Percentiles rank a stretch among this genome's conserved stretches.
Evolutionary conservation across 768 basidiomycete species (phyloP).

Genomic region (Pluteus cervinus): DNA sequence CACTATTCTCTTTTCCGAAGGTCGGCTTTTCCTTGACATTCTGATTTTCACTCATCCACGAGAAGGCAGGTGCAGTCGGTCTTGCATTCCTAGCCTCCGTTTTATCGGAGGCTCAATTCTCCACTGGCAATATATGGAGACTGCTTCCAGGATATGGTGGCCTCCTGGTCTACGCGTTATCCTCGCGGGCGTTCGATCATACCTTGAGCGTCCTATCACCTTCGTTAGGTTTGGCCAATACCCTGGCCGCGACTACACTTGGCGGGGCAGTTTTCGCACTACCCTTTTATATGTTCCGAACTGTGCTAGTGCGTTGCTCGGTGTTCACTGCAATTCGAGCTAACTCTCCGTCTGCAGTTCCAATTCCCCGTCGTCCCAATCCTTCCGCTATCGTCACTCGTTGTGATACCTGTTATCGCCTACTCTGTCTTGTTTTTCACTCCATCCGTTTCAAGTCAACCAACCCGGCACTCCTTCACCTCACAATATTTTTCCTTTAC

Average conservation of each 20-base stretch:
- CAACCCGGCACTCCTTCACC: constrained; percentile 42
- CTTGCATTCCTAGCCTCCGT: constrained; percentile 50
- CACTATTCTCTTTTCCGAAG: constrained; percentile 46
- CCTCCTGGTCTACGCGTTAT: constrained; percentile 49
- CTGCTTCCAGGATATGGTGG: constrained; percentile 64
- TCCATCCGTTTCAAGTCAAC: constrained; percentile 42
- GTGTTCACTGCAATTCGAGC: background rate
- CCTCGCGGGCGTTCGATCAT: constrained; percentile 58
- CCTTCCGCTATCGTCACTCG: constrained; percentile 52
- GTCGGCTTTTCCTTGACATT: constrained; percentile 14
- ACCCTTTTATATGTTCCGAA: constrained; percentile 58
- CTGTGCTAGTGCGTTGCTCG: constrained; percentile 42
- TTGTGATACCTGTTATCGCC: constrained; percentile 56
- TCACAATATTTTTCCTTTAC: constrained; percentile 55
- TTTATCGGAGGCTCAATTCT: constrained; percentile 46
- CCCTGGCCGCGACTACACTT: constrained; percentile 48
- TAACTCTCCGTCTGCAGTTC: constrained; percentile 29
- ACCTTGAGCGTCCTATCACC: constrained; percentile 53
- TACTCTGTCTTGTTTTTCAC: constrained; percentile 56
- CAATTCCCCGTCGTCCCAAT: constrained; percentile 43
- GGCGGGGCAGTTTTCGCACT: constrained; percentile 60
- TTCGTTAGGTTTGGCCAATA: constrained; percentile 49
- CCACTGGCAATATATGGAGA: constrained; percentile 31
- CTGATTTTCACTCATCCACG: constrained; percentile 35
- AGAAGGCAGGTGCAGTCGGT: constrained; percentile 40